Evolutionary conservation across 1,139 yeast species (phyloP), one percentile per base, ranked within the genome.

Genomic region (Pichia terricola): DNA sequence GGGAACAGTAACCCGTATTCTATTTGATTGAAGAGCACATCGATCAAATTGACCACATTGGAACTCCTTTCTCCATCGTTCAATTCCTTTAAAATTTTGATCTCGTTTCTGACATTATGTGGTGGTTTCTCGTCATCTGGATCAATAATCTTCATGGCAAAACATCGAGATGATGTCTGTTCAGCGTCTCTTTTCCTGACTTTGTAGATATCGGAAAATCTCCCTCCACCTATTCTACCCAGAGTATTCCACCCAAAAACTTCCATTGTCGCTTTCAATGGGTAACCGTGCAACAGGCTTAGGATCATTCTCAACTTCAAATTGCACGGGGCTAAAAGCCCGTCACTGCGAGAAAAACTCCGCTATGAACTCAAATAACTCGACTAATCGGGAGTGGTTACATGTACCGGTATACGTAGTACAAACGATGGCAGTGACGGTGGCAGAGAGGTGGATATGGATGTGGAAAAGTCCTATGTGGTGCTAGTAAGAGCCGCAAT

Each of bases 101-200:
- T 53, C 53, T 75, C 81, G 39, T 63, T 65, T 28, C 60, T 45
- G 5, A 72, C 64, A 46, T 63, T 62, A 50, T 76, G 80, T 1
- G 81, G 81, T 2, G 77, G 69, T 26, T 60, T 56, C 42, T 72
- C 74, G 37, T 69, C 75, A 39, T 70, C 75, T 1, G 71, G 71
- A 25, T 67, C 66, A 1, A 71, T 65, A 26, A 68, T 55, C 52
- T 75, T 75, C 40, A 75, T 48, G 0, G 76, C 79, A 4, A 62
- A 49, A 6, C n/a, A 7, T 8, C 7, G 11, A 25, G 11, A 27
- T n/a, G 28, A 25, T 22, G 35, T 9, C 5, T 28, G 34, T 11
- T 9, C n/a, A 4, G 37, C 37, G 11, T 41, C 39, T 10, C 3
- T 31, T 35, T 41, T 42, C 2, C 26, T 28, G 25, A 48, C 50